These are phyloP conservation scores for Barbarea vulgaris DNA, from an alignment of 345 rosid genomes.

Conservation along the genomic window DNA sequence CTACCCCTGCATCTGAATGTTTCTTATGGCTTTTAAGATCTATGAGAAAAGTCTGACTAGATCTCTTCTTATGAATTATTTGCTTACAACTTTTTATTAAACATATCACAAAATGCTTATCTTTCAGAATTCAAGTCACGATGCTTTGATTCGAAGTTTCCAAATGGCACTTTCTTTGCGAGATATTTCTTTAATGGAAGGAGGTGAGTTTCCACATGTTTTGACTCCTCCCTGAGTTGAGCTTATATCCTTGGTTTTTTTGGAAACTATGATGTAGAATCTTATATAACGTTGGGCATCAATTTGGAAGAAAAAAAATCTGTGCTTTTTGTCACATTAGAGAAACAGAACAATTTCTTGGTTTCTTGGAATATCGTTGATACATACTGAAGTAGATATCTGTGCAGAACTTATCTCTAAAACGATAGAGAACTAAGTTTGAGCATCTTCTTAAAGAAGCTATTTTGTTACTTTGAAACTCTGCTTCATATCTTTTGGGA, in stretches of 20 bases:
- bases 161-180: slow-evolving; percentile 93
- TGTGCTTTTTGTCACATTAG: neutral
- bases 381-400: slow-evolving; percentile 1
- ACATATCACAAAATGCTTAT: slow-evolving; percentile 7
- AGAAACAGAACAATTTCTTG: neutral
- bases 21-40: slow-evolving; percentile 16
- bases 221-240: slow-evolving; percentile 6
- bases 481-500: slow-evolving; percentile 11
- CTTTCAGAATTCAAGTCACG: slow-evolving; percentile 83
- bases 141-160: slow-evolving; percentile 77
- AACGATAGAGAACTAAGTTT: neutral
- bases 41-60: slow-evolving; percentile 1
- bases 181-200: slow-evolving; percentile 69
- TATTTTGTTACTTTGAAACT: neutral
- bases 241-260: slow-evolving; percentile 17
- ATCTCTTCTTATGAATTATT: neutral
- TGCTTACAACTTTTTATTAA: neutral
- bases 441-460: slow-evolving; percentile 2
- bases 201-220: slow-evolving; percentile 54
- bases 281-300: neutral
- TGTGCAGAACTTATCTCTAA: neutral
- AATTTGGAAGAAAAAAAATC: neutral
- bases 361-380: slow-evolving; percentile 18
- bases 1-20: slow-evolving; percentile 17
- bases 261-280: slow-evolving; percentile 8